Evolutionary conservation across 208 protist genomes (phyloP), one percentile per base, ranked within the genome.

Genomic region (Zelonia costaricensis): DNA sequence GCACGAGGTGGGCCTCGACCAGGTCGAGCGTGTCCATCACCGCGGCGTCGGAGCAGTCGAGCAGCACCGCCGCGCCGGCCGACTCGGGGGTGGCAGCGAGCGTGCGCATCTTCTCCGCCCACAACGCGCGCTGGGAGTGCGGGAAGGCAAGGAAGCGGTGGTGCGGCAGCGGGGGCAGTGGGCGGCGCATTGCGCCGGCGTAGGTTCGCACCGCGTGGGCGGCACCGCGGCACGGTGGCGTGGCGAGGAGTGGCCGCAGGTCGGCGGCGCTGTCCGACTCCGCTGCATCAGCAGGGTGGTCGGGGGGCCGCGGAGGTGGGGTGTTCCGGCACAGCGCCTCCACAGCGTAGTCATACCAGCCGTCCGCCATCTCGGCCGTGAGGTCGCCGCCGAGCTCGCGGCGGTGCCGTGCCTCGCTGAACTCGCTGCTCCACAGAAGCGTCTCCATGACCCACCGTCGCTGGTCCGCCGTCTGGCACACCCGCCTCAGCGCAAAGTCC

Each of bases 11-110:
- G 20, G 51, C 35, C 40, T 73, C 54, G 25, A 88, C 68, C 43
- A 92, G 70, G n/a, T 57, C 35, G 39, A 67, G 18, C 27, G 82
- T 89, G 7, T 69, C 57, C 25, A 43, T 30, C 7, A 88, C 43
- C 35, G 55, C 67, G 16, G 35, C 52, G 6, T 68, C 58, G 9
- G 82, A 86, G 46, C 80, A 80, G 66, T 92, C 86, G 10, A 89
- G 60, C 22, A 92, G 43, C 18, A 83, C 66, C 0, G 80, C 82
- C 1, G 69, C 74, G 13, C 72, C 71, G 23, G 28, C 38, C 20
- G 45, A 45, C 30, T 61, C 55, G 3, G 31, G 43, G 1, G 58
- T 52, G 20, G 68, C 56, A 4, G 45, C 7, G 15, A 77, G 48
- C 20, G 69, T 42, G 51, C 59, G 56, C 43, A 75, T 23, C 44